These are phyloP conservation scores for Stagonosporopsis tanaceti DNA, from an alignment of 2,329 filamentous ascomycete genomes.

Conservation along the genomic window DNA sequence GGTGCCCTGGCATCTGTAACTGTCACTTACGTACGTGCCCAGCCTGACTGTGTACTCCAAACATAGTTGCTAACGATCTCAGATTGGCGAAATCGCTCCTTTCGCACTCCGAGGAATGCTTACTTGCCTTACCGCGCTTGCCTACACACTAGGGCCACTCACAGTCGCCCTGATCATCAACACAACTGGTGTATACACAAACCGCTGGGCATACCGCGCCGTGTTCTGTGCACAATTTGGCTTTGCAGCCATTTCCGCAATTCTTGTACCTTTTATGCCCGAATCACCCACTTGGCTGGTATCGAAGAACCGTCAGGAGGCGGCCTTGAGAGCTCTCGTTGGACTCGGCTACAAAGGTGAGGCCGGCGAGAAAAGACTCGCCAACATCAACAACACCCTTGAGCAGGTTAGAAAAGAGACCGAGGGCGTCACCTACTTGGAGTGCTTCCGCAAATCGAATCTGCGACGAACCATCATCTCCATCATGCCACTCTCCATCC, in stretches of 20 bases:
- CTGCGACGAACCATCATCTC: conserved; percentile 77
- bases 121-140: conserved; percentile 51
- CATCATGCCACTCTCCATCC: conserved; percentile 55
- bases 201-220: conserved; percentile 54
- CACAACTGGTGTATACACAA: conserved; percentile 47
- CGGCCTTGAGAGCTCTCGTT: conserved; percentile 55
- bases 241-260: conserved; percentile 46
- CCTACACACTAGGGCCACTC: conserved; percentile 53
- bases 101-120: conserved; percentile 51
- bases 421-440: conserved; percentile 72
- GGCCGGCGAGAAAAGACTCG: conserved; percentile 29
- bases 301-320: conserved; percentile 65
- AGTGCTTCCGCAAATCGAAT: conserved; percentile 82
- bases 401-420: conserved; percentile 40
- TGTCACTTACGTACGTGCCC: conserved; percentile 31
- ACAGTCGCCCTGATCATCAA: conserved; percentile 41
- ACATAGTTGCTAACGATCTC: conserved; percentile 14
- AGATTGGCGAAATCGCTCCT: conserved; percentile 52
- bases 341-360: conserved; percentile 29
- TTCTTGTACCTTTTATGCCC: conserved; percentile 37
- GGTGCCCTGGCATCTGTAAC: conserved; percentile 52
- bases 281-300: conserved; percentile 73
- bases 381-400: conserved; percentile 41
- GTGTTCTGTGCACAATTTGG: conserved; percentile 55
- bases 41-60: background rate